Evolutionary conservation across 2,329 filamentous ascomycete species (phyloP).

Genomic region (Penicillium hesseltinei): DNA sequence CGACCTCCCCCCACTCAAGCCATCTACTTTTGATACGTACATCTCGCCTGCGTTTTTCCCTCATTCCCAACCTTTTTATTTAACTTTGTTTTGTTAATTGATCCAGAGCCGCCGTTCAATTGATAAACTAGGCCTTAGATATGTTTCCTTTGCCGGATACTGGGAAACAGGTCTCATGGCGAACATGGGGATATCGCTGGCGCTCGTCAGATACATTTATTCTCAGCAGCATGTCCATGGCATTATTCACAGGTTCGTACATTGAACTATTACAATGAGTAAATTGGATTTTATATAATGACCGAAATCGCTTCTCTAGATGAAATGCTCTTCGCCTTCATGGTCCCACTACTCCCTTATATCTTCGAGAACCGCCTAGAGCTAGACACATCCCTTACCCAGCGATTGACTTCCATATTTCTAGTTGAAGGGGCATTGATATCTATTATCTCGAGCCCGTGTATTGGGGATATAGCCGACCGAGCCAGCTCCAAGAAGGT

Average conservation of each 20-base stretch:
- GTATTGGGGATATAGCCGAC: slow-evolving; percentile 18
- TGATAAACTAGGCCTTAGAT: neutral
- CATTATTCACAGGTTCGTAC: slow-evolving; percentile 19
- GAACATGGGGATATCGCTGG: slow-evolving; percentile 13
- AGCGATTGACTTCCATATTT: slow-evolving; percentile 19
- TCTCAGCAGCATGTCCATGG: slow-evolving; percentile 16
- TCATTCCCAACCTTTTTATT: neutral
- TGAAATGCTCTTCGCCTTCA: slow-evolving; percentile 23
- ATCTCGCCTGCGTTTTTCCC: neutral
- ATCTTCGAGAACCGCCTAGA: slow-evolving; percentile 20
- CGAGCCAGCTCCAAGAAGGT: slow-evolving; percentile 14
- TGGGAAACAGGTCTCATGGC: neutral
- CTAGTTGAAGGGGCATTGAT: slow-evolving; percentile 21
- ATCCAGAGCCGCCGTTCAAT: neutral
- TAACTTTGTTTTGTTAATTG: neutral
- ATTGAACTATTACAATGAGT: too few relatives aligned
- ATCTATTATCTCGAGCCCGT: slow-evolving; percentile 19
- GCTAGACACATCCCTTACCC: slow-evolving; percentile 10
- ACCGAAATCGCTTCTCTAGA: slow-evolving; percentile 3
- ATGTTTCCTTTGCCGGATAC: neutral
- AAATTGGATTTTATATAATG: neutral
- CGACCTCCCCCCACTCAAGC: neutral
- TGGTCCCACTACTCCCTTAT: slow-evolving; percentile 20
- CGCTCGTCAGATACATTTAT: slow-evolving; percentile 22
- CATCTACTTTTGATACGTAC: neutral